A percentile compares a stretch with the other conserved stretches of the same genome.
phyloP scores from a whole-genome alignment of 2,329 filamentous ascomycete genomes.

The Aspergillus japonicus region DNA sequence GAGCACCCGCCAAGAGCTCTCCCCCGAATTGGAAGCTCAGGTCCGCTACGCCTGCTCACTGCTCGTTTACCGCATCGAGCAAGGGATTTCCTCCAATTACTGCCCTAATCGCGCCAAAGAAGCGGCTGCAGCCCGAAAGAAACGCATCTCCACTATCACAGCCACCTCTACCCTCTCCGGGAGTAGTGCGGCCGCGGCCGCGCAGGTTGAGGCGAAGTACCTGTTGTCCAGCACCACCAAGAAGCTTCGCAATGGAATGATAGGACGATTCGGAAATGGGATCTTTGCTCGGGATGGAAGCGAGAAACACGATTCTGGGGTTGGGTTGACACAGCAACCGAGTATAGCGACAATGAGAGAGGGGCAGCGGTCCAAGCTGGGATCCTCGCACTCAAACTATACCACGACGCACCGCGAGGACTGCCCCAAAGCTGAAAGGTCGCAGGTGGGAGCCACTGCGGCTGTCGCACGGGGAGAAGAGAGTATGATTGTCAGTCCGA shows the following conservation, averaged over 20 bases:
- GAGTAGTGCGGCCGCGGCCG: not conserved
- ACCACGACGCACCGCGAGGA: not conserved
- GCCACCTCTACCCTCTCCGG: not conserved
- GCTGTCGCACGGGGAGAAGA: not conserved
- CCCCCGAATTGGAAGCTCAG: conserved; percentile 34
- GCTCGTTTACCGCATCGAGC: conserved; percentile 31
- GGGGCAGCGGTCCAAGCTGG: not conserved
- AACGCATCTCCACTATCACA: not conserved
- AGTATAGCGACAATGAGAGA: conserved; percentile 19
- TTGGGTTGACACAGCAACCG: conserved; percentile 21
- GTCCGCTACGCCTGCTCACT: conserved; percentile 37
- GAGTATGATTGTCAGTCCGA: not conserved
- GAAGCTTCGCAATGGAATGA: not conserved
- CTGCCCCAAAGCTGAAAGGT: not conserved
- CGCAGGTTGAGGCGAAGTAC: conserved; percentile 17
- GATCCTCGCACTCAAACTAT: not conserved
- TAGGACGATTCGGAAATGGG: not conserved
- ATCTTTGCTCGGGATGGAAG: conserved; percentile 5
- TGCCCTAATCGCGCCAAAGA: not conserved
- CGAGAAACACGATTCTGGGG: conserved; percentile 24
- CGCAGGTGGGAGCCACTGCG: not conserved
- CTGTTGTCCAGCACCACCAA: not conserved
- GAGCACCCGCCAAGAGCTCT: conserved; percentile 30
- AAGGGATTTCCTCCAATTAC: conserved; percentile 15
- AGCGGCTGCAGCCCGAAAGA: not conserved